Evolutionary conservation across 495 filamentous ascomycete species (phyloP).

Genomic region (Aspergillus kassunensis): DNA sequence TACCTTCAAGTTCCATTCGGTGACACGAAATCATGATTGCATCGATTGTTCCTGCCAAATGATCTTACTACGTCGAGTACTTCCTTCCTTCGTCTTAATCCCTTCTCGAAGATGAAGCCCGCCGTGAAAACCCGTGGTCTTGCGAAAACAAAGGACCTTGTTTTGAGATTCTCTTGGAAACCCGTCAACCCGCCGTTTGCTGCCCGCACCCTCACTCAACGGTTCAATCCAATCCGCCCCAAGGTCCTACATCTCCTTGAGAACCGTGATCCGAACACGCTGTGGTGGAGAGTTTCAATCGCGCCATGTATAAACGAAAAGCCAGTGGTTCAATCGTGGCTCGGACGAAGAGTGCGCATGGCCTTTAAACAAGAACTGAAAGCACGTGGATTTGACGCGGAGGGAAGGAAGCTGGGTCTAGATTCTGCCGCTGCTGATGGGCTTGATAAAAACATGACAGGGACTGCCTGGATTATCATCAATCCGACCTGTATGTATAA

Average conservation of each 20-base stretch:
- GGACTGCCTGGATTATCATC: slow-evolving; percentile 27
- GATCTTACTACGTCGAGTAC: too few species aligned
- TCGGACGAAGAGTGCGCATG: slow-evolving; percentile 42
- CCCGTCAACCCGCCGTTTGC: slow-evolving; percentile 28
- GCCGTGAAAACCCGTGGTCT: slow-evolving; percentile 12
- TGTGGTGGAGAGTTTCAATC: slow-evolving; percentile 49
- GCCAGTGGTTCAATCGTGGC: slow-evolving; percentile 52
- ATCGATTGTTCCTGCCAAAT: too few species aligned
- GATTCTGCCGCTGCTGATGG: neutral
- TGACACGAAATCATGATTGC: too few species aligned
- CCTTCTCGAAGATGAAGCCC: slow-evolving; percentile 17
- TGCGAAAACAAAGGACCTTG: slow-evolving; percentile 15
- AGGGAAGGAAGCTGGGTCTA: slow-evolving; percentile 39
- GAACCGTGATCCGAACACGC: slow-evolving; percentile 28
- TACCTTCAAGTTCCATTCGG: too few species aligned
- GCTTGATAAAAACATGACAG: slow-evolving; percentile 15
- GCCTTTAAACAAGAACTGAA: slow-evolving; percentile 55
- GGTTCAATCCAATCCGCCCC: slow-evolving; percentile 29
- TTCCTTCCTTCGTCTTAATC: neutral
- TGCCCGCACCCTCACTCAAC: slow-evolving; percentile 25
- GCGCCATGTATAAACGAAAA: too few species aligned
- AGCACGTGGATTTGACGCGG: slow-evolving; percentile 50
- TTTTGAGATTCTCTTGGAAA: slow-evolving; percentile 23
- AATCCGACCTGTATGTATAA: slow-evolving; percentile 10
- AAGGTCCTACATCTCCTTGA: slow-evolving; percentile 35